Base-by-base conservation (phyloP, 169 alveolate species). In the Perkinsus olseni region DNA sequence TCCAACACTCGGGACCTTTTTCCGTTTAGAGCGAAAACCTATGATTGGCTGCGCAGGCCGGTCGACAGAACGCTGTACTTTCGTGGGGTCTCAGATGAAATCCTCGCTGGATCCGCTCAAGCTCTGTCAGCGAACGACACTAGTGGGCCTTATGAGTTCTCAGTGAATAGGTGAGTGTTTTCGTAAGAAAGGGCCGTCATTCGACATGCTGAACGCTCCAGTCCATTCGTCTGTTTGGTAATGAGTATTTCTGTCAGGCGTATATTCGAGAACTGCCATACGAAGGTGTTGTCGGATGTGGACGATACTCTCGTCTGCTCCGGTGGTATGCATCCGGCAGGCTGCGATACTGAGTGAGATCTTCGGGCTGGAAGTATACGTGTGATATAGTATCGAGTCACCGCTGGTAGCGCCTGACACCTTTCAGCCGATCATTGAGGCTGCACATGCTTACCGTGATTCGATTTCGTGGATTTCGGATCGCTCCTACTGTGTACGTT, bases 301-400 rank as follows among this genome's bases (percentile, higher is more conserved):
- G 92, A 91, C 37, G 92, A 91, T 39, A 91, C 92, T 4, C 92
- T 91, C 36, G 39, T 36, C 17, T 91, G 92, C 48, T 91, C 92
- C 6, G 92, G 92, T 21, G 92, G 92, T 6, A 91, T 38, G 38
- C 92, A 91, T 40, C 39, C 50, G 4, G 92, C 92, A 11, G 92
- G 92, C 37, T 31, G 39, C 24, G 92, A 91, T 38, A 91, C 36
- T n/a, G 8, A 36, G 92, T 62, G 34, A 62, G 82, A 3, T 28
- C 0, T 62, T 40, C n/a, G n/a, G n/a, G n/a, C n/a, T n/a, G n/a
- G n/a, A n/a, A n/a, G n/a, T n/a, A n/a, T n/a, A n/a, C n/a, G n/a
- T n/a, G n/a, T n/a, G n/a, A n/a, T n/a, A n/a, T n/a, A n/a, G n/a
- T n/a, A n/a, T n/a, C n/a, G n/a, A n/a, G n/a, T n/a, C n/a, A n/a